These are phyloP conservation scores for Periconia digitata DNA, from an alignment of 2,329 filamentous ascomycete species.

Conservation along the genomic window DNA sequence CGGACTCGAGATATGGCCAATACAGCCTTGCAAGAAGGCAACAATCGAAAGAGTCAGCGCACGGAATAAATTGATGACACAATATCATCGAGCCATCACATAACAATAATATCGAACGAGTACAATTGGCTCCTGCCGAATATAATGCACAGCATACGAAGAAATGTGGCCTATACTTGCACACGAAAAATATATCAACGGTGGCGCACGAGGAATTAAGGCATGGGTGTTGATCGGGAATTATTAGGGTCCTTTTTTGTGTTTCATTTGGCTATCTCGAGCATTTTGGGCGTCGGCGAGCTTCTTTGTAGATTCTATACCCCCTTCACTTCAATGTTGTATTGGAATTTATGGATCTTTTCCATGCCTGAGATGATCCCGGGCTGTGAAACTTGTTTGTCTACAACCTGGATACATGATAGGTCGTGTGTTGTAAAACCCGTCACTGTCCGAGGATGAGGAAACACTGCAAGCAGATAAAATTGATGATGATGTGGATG, in stretches of 20 bases:
- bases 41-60: slow-evolving; percentile 9
- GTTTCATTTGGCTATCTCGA: neutral
- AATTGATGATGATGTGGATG: too few species aligned
- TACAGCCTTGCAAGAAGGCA: slow-evolving; percentile 6
- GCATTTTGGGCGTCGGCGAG: neutral
- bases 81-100: neutral
- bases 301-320: neutral
- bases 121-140: neutral
- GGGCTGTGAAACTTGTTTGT: neutral
- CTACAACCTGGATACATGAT: too few species aligned
- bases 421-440: too few species aligned
- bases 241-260: neutral
- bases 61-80: neutral
- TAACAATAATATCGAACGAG: neutral
- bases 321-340: neutral
- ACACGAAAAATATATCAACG: too few species aligned
- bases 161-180: too few species aligned
- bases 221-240: too few species aligned
- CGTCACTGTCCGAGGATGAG: too few species aligned
- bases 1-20: slow-evolving; percentile 16
- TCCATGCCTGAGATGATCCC: neutral
- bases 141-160: too few species aligned
- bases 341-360: neutral
- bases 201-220: too few species aligned
- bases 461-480: too few species aligned